Evolutionary conservation across 805 yeast genomes (phyloP).

Genomic region (Myxozyma lipomycoides): DNA sequence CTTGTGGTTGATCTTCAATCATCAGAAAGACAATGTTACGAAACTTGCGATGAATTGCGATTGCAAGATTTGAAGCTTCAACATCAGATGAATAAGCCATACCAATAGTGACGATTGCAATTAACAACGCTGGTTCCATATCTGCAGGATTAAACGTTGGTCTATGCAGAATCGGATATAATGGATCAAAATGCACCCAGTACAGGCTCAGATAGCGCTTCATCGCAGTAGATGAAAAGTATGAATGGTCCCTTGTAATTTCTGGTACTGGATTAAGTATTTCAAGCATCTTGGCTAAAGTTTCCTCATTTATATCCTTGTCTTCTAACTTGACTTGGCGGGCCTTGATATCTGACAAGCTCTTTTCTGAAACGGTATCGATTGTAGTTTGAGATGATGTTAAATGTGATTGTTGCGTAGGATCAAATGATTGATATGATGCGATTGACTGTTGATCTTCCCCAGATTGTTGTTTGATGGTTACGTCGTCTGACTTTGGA

Average conservation of each 20-base stretch:
- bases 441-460: background rate
- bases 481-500: no score
- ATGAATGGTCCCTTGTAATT: conserved; percentile 13
- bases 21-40: conserved; percentile 35
- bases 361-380: background rate
- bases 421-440: background rate
- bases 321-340: background rate
- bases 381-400: background rate
- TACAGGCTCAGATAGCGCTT: conserved; percentile 33
- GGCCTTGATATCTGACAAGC: background rate
- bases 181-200: conserved; percentile 41
- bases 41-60: conserved; percentile 30
- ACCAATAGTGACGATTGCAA: conserved; percentile 35
- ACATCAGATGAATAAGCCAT: conserved; percentile 34
- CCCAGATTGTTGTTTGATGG: background rate
- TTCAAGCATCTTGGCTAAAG: conserved; percentile 19
- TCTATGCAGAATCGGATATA: conserved; percentile 43
- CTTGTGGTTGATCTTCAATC: conserved; percentile 33
- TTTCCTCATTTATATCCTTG: conserved; percentile 10
- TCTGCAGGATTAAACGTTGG: conserved; percentile 35
- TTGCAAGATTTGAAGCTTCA: conserved; percentile 31
- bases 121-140: conserved; percentile 30
- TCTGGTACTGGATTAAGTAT: conserved; percentile 26
- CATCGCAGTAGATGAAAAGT: conserved; percentile 26
- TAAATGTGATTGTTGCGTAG: background rate